Conservation (phyloP, 305 asterid species). For the Fraxinus xanthoxyloides region DNA sequence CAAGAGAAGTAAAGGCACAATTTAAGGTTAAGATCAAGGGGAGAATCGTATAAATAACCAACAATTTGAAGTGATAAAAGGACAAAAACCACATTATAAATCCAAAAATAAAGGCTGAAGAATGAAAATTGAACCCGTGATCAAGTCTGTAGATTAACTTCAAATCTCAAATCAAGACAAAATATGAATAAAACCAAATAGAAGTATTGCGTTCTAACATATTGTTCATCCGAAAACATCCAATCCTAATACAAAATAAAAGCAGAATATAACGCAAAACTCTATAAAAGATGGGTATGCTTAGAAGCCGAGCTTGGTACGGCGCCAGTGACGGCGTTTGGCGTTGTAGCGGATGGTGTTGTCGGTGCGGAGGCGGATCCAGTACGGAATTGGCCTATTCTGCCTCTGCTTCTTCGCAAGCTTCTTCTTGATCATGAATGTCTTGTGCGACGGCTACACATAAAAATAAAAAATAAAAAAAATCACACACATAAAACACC, state of each 20-base stretch:
- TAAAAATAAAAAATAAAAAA: too few species aligned
- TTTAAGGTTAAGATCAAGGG: background rate
- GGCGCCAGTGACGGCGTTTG: constrained; percentile 97
- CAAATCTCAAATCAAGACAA: background rate
- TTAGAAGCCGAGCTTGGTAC: constrained; percentile 90
- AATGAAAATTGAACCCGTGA: background rate
- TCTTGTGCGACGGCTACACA: constrained; percentile 75
- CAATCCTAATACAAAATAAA: background rate
- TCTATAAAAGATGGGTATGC: background rate
- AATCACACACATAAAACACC: background rate
- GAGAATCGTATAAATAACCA: background rate
- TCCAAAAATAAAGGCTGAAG: background rate
- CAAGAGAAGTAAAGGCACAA: background rate
- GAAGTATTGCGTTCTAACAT: constrained; percentile 17
- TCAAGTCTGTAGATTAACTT: background rate
- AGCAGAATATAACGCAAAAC: constrained; percentile 5
- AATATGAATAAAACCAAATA: background rate
- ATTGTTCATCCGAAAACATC: background rate
- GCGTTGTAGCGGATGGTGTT: constrained; percentile 93
- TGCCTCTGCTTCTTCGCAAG: constrained; percentile 94
- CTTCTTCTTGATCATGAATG: constrained; percentile 85
- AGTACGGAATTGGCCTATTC: constrained; percentile 85
- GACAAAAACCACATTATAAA: too few species aligned
- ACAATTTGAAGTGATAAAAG: background rate
- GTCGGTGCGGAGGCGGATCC: constrained; percentile 84